Base-by-base conservation (phyloP, 1,139 yeast species). In the Diutina rugosa region DNA sequence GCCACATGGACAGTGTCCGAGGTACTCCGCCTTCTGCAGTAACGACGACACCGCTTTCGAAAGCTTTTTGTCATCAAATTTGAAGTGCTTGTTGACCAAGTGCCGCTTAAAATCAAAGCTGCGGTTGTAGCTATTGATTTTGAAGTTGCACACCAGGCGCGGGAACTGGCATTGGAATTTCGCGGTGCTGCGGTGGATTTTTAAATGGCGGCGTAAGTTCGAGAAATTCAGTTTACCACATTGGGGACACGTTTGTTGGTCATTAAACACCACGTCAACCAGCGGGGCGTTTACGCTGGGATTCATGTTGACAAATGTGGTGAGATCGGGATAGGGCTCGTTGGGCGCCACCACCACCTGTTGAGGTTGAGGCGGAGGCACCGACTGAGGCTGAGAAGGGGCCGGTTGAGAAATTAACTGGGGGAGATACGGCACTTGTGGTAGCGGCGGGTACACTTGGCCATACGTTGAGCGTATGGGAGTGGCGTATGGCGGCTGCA, bases 101-200 rank as follows among this genome's bases (percentile, higher is more conserved):
- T 49, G 53, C 2, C 53, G 41, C 12, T 49, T 49, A 28, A 49
- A 49, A 32, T 49, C 53, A 49, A 49, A 49, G 30, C 53, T 49
- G 14, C 53, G 41, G 44, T 49, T 49, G 21, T 49, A 49, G 12
- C 28, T 8, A 32, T 49, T 49, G 21, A 12, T 49, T 16, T 49
- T 49, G n/a, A 49, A 49, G n/a, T 49, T 49, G 44, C 53, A 49
- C 14, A 49, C 45, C 53, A 49, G 53, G 4, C 28, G 16, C 10
- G 53, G 53, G 12, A 49, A 49, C 18, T 18, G 41, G 14, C 53
- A 49, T 14, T 16, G 44, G 28, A 49, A 49, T n/a, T 9, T 5
- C 5, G 53, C 41, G 6, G 53, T 12, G 10, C 4, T 10, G 10
- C 21, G 44, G 44, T 49, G 53, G 14, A 49, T 49, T 32, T 49